A percentile compares a stretch with the other conserved stretches of the same genome.
These are phyloP conservation scores for Boletus pseudopeckii DNA, from an alignment of 768 basidiomycete genomes.

Conservation along the genomic window DNA sequence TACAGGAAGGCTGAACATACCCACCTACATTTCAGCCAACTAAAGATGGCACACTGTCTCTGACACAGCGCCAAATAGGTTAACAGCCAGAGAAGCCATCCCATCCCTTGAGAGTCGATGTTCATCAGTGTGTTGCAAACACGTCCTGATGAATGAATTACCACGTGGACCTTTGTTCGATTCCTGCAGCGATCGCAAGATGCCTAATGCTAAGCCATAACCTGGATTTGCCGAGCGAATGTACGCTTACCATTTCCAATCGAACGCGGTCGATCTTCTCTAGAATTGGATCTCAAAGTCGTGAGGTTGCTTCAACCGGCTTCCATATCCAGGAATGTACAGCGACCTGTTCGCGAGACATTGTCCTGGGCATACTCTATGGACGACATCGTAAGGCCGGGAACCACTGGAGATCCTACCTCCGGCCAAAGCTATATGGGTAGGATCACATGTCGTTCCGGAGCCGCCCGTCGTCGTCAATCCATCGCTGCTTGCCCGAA, in stretches of 20 bases:
- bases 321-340: constrained; percentile 57
- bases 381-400: background rate
- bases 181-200: constrained; percentile 4
- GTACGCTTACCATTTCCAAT: constrained; percentile 36
- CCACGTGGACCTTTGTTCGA: background rate
- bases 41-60: constrained; percentile 38
- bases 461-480: constrained; percentile 38
- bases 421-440: constrained; percentile 51
- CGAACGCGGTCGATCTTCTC: constrained; percentile 44
- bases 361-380: constrained; percentile 58
- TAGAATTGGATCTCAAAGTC: constrained; percentile 47
- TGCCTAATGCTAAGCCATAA: background rate
- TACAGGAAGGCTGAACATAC: constrained; percentile 50
- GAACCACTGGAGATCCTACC: constrained; percentile 10
- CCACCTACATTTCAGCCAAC: constrained; percentile 29
- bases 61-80: constrained; percentile 56
- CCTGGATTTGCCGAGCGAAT: background rate
- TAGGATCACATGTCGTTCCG: constrained; percentile 43
- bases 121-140: constrained; percentile 46
- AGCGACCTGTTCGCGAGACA: constrained; percentile 51
- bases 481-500: constrained; percentile 42
- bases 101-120: constrained; percentile 49
- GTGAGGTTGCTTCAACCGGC: constrained; percentile 50
- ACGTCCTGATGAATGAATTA: constrained; percentile 46
- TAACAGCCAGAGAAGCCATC: constrained; percentile 55